Base-by-base conservation (phyloP, 495 filamentous ascomycete species). In the Aspergillus steynii region DNA sequence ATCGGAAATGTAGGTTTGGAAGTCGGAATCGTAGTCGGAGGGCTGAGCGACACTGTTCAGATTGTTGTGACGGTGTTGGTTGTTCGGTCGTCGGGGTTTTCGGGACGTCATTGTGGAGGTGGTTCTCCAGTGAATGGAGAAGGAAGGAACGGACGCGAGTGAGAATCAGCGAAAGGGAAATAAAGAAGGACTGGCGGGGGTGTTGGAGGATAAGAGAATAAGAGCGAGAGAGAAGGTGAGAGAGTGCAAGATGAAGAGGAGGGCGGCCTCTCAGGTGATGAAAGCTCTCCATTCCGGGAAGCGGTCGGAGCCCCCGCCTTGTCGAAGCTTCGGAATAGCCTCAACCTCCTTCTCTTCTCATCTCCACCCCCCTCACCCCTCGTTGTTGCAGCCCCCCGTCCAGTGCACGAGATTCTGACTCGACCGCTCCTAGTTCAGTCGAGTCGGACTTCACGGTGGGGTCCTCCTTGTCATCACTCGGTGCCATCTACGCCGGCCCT, bases 11-110 rank as follows among this genome's bases (percentile, higher is more conserved):
- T 64, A 66, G 54, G 77, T 65, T 59, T 81, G 73, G 58, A 75
- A 74, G 65, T 81, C 81, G 32, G 80, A 84, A 55, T 93, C 90
- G 80, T 91, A 89, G 77, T 91, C 88, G 52, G 86, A 87, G 47
- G 77, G 69, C 55, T 77, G 63, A 62, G 67, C 67, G 53, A 60
- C 56, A 64, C 50, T 65, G 58, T 61, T 68, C 56, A 34, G 67
- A 62, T 66, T 66, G 68, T 74, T 70, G 32, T 77, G 71, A 52
- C 75, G 70, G 62, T 25, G 50, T n/a, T 63, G 45, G 59, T 69
- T 53, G 64, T 76, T 75, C 27, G 65, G 65, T 48, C 68, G 68
- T 50, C 73, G 73, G 46, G 68, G 68, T 69, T 71, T 78, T 55
- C 72, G 73, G 34, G 73, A 63, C 45, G 65, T 62, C 74, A 77